Base-by-base conservation (phyloP, 257 asterid genomes). In the Fraxinus anomala region DNA sequence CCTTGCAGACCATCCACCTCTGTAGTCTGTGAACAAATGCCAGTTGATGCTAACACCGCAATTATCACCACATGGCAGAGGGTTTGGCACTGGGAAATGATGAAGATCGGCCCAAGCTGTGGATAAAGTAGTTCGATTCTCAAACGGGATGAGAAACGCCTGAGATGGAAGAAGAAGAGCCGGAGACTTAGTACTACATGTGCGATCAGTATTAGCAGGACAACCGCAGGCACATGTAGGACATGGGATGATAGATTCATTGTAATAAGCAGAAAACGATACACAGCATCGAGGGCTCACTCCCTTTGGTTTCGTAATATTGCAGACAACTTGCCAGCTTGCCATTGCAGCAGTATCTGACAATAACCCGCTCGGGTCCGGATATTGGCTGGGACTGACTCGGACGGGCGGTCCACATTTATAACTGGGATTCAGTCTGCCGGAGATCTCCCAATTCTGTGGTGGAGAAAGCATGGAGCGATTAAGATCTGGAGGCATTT, bases 251-350 rank as follows among this genome's bases (percentile, higher is more conserved):
- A 93, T 85, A 3, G 99, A 95, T 76, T 93, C 99, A 17, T 95
- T 95, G 78, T 91, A 93, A 85, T 80, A 95, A 47, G 99, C 96
- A 0, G 99, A 95, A 73, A 93, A 95, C 2, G 99, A 93, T 0
- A 95, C 98, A 1, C 99, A 95, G 79, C 99, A 95, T 24, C 93
- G 85, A 1, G 97, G 96, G 86, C 86, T 90, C 0, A 87, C 87
- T 1, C 84, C 89, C 76, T 85, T 86, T 6, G 89, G 85, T 65
- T 88, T 92, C 0, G 98, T 92, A 54, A 95, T 93, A 73, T 93
- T 93, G 87, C 99, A 95, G 3, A 92, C 96, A 63, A 95, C 92
- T 79, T 93, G 99, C 98, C 98, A 95, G 82, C 97, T 95, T 1
- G 97, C 95, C 24, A 95, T 75, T 0, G 95, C 96, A 3, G 92